Conservation (phyloP, 2,329 filamentous ascomycete species). For the Clathrospora elynae region DNA sequence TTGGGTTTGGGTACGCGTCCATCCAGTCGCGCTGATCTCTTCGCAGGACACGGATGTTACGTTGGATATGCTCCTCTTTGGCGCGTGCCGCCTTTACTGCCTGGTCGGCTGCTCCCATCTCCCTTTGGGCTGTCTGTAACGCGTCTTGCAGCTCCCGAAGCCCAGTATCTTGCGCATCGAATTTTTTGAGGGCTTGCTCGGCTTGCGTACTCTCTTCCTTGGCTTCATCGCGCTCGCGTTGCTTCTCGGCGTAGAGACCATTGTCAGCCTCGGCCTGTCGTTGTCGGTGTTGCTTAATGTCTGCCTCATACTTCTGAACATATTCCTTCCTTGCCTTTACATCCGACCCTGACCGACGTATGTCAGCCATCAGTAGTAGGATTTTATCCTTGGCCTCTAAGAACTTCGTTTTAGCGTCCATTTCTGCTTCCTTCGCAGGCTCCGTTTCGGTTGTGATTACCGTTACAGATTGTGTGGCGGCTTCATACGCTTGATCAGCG, state of each 20-base stretch:
- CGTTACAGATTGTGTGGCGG: conserved; percentile 43
- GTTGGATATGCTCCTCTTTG: conserved; percentile 62
- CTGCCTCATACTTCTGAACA: conserved; percentile 50
- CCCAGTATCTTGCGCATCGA: conserved; percentile 51
- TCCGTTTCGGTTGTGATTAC: conserved; percentile 45
- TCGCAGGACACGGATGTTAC: conserved; percentile 58
- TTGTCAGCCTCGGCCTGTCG: conserved; percentile 69
- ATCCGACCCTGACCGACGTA: conserved; percentile 67
- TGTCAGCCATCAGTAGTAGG: conserved; percentile 59
- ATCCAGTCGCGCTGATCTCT: conserved; percentile 63
- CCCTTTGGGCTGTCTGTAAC: conserved; percentile 38
- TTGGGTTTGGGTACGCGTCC: conserved; percentile 64
- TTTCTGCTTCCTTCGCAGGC: conserved; percentile 55
- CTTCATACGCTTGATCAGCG: conserved; percentile 49
- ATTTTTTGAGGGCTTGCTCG: conserved; percentile 51
- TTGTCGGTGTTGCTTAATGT: conserved; percentile 61
- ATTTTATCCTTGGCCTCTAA: conserved; percentile 61
- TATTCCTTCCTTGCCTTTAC: conserved; percentile 59
- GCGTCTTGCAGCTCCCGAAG: conserved; percentile 45
- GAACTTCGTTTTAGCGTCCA: conserved; percentile 58
- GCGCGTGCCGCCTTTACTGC: conserved; percentile 38
- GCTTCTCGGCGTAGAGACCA: conserved; percentile 67
- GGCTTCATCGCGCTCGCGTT: conserved; percentile 63
- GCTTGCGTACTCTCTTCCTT: conserved; percentile 58
- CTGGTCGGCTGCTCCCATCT: conserved; percentile 24